These are phyloP conservation scores for Fomitopsis palustris DNA, from an alignment of 1,284 basidiomycete species.

Conservation along the genomic window DNA sequence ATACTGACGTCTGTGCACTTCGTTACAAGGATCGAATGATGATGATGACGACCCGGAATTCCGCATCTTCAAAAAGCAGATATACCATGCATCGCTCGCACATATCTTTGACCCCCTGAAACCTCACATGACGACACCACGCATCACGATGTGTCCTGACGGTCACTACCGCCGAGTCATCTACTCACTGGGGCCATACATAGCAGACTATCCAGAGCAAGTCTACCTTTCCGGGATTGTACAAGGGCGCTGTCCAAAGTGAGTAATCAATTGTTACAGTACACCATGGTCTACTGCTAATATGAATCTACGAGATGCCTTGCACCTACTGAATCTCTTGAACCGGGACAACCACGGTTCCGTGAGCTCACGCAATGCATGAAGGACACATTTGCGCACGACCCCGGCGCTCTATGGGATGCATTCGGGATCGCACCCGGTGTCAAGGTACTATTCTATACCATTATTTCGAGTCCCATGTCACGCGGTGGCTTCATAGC, in stretches of 20 bases:
- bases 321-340: not conserved
- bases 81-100: conserved; percentile 7
- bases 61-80: conserved; percentile 7
- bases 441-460: conserved; percentile 11
- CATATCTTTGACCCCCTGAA: conserved; percentile 1
- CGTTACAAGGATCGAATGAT: not conserved
- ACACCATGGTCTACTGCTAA: too few relatives aligned
- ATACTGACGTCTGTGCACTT: too few relatives aligned
- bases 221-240: conserved; percentile 8
- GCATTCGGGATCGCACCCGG: conserved; percentile 16
- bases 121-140: conserved; percentile 4
- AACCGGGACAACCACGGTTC: not conserved
- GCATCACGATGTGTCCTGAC: conserved; percentile 6
- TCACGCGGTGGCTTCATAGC: too few relatives aligned
- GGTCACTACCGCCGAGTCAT: conserved; percentile 9
- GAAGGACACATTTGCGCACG: not conserved
- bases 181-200: conserved; percentile 13
- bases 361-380: not conserved
- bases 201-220: conserved; percentile 17
- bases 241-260: conserved; percentile 14
- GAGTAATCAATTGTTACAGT: too few relatives aligned
- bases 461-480: too few relatives aligned
- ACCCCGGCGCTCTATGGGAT: conserved; percentile 11
- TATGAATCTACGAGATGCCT: too few relatives aligned
- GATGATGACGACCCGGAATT: conserved; percentile 1